These are phyloP conservation scores for Aspergillus puulaauensis DNA, from an alignment of 2,329 filamentous ascomycete species.

Conservation along the genomic window DNA sequence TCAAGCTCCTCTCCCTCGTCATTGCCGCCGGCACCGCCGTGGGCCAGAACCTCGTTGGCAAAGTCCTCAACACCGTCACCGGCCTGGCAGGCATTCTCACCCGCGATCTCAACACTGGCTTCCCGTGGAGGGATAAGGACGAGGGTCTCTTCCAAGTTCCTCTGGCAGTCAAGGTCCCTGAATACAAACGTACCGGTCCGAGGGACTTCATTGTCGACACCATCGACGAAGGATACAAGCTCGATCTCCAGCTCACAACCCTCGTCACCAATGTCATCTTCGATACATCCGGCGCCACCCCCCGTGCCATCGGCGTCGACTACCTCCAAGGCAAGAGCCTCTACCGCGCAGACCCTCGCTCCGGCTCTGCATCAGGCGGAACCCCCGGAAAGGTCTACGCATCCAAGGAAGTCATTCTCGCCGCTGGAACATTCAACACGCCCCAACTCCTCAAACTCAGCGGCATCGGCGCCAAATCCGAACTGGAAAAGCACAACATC, in stretches of 20 bases:
- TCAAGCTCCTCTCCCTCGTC: conserved; percentile 54
- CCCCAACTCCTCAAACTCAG: conserved; percentile 65
- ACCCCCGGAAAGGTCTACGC: conserved; percentile 41
- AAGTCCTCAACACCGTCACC: conserved; percentile 45
- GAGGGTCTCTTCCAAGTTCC: conserved; percentile 61
- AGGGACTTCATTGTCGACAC: conserved; percentile 44
- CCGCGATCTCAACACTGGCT: conserved; percentile 52
- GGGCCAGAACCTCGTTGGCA: conserved; percentile 43
- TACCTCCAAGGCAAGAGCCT: conserved; percentile 49
- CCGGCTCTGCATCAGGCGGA: conserved; percentile 4
- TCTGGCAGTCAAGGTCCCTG: conserved; percentile 38
- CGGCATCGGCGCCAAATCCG: conserved; percentile 57
- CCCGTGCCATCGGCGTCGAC: conserved; percentile 50
- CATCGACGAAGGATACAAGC: conserved; percentile 47
- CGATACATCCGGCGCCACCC: conserved; percentile 34
- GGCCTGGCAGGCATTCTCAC: conserved; percentile 39
- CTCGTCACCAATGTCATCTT: conserved; percentile 50
- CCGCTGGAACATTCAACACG: conserved; percentile 61
- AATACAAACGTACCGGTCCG: conserved; percentile 25
- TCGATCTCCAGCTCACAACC: conserved; percentile 54
- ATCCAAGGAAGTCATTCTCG: conserved; percentile 46
- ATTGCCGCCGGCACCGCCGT: conserved; percentile 54
- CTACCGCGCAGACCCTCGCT: conserved; percentile 49
- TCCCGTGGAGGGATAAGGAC: conserved; percentile 46
- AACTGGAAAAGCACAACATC: conserved; percentile 57